Percentiles rank a stretch among this genome's conserved stretches.
phyloP scores from a whole-genome alignment of 225 moss, liverwort and hornwort genomes.

The Rhytidiadelphus loreus region DNA sequence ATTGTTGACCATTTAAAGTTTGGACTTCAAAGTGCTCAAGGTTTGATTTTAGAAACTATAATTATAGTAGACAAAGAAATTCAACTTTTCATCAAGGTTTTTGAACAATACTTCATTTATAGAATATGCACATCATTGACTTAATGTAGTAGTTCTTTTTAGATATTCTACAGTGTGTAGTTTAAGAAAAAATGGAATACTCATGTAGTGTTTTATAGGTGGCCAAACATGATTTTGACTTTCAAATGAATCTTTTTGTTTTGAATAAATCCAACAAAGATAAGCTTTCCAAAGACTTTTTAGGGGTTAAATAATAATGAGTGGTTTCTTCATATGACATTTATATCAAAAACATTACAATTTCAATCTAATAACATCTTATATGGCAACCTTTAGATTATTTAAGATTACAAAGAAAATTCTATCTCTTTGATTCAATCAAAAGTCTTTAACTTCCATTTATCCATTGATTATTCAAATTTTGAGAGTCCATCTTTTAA shows the following conservation, averaged over 20 bases:
- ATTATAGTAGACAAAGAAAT: too few relatives aligned
- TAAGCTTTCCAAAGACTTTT: fast-evolving
- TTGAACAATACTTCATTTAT: too few relatives aligned
- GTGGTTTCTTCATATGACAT: not conserved
- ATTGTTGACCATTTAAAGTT: too few relatives aligned
- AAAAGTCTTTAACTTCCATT: not conserved
- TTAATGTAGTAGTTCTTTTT: too few relatives aligned
- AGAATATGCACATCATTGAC: too few relatives aligned
- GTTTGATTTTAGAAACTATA: too few relatives aligned
- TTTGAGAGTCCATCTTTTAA: not conserved
- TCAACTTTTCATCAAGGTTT: too few relatives aligned
- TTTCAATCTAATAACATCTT: not conserved
- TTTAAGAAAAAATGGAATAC: not conserved
- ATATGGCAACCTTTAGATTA: not conserved
- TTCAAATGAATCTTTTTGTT: not conserved
- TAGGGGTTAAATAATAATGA: not conserved
- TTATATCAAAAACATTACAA: not conserved
- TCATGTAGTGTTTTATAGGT: not conserved
- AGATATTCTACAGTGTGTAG: too few relatives aligned
- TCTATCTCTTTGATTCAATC: not conserved
- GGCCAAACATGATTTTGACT: not conserved
- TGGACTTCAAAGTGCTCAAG: too few relatives aligned
- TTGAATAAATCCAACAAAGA: not conserved
- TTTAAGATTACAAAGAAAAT: not conserved
- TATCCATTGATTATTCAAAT: not conserved